Conservation (phyloP, 2,329 filamentous ascomycete genomes). For the Seiridium unicorne region DNA sequence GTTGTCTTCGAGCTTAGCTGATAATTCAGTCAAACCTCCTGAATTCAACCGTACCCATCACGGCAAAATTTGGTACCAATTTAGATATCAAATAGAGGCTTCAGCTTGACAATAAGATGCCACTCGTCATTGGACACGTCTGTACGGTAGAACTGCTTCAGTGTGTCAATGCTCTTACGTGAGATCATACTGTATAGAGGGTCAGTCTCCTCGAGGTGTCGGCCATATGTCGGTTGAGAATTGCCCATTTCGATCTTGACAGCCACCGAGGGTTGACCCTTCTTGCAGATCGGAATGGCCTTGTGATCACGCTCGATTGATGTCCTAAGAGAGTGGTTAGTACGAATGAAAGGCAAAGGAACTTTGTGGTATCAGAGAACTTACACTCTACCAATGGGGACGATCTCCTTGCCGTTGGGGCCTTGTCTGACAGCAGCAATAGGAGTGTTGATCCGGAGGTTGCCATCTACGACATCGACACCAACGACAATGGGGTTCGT, state of each 20-base stretch:
- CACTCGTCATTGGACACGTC: constrained; percentile 74
- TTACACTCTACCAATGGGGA: constrained; percentile 90
- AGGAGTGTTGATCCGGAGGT: constrained; percentile 82
- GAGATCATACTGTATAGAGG: constrained; percentile 85
- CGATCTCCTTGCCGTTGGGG: constrained; percentile 80
- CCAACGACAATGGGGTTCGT: constrained; percentile 92
- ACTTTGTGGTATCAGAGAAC: constrained; percentile 33
- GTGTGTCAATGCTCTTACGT: constrained; percentile 83
- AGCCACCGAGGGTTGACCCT: constrained; percentile 94
- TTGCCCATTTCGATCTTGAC: constrained; percentile 94
- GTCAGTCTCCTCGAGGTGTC: constrained; percentile 91
- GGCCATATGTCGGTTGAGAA: constrained; percentile 90
- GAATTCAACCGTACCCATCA: neutral
- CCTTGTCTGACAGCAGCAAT: constrained; percentile 85
- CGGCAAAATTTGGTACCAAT: neutral
- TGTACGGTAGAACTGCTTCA: constrained; percentile 89
- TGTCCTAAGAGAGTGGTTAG: constrained; percentile 53
- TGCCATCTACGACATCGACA: constrained; percentile 92
- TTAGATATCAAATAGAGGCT: constrained; percentile 83
- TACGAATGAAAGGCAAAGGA: neutral
- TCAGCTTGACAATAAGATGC: constrained; percentile 91
- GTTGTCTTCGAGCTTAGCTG: too few relatives aligned
- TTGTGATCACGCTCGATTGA: constrained; percentile 98
- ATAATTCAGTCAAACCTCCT: neutral
- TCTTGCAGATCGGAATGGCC: constrained; percentile 86